A percentile compares a stretch with the other conserved stretches of the same genome.
phyloP scores from a whole-genome alignment of 192 early-diverging fungal species.

The Mortierella antarctica region DNA sequence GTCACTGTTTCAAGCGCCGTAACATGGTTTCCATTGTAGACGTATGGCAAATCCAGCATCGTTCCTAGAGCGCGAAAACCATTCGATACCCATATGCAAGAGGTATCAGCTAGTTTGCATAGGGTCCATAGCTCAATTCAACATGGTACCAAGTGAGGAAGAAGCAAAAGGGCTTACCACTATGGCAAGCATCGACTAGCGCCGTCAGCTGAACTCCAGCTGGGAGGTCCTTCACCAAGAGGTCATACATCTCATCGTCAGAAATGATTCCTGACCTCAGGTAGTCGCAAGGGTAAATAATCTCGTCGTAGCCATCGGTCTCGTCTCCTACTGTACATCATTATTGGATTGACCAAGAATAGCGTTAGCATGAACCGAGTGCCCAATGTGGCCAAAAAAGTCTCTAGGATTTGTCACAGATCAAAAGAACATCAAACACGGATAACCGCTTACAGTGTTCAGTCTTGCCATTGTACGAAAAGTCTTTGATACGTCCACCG shows the following conservation, averaged over 20 bases:
- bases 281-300: slow-evolving; percentile 83
- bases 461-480: slow-evolving; percentile 47
- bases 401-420: background rate
- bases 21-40: slow-evolving; percentile 59
- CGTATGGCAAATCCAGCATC: slow-evolving; percentile 70
- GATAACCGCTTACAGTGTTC: slow-evolving; percentile 44
- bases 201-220: slow-evolving; percentile 76
- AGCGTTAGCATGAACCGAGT: no score
- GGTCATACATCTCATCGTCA: slow-evolving; percentile 72
- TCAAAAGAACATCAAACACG: background rate
- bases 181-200: slow-evolving; percentile 81
- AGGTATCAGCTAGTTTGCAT: background rate
- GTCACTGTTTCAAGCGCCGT: slow-evolving; percentile 41
- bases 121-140: no score
- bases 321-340: slow-evolving; percentile 56
- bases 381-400: background rate
- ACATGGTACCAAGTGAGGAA: no score
- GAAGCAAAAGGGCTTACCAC: slow-evolving; percentile 20
- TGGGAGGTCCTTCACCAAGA: slow-evolving; percentile 74
- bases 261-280: slow-evolving; percentile 73
- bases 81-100: background rate
- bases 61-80: slow-evolving; percentile 54
- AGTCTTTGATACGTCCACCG: slow-evolving; percentile 55
- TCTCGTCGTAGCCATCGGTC: slow-evolving; percentile 69
- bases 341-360: no score